Base-by-base conservation (phyloP, 257 asterid species). In the Lantana camara region DNA sequence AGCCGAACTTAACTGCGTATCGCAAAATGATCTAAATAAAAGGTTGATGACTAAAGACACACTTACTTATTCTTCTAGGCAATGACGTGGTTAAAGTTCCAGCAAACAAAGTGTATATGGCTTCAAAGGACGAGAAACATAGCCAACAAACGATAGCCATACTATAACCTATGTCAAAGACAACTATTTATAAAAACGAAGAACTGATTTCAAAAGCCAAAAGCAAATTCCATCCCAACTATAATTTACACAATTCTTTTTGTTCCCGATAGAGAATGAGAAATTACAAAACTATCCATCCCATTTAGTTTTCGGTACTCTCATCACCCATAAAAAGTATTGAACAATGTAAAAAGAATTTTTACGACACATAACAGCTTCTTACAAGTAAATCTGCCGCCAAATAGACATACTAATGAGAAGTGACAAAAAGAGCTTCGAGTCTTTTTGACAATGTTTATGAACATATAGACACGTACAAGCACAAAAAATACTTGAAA, bases 381-480 rank as follows among this genome's bases (percentile, higher is more conserved):
- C 55, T 49, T 20, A 7, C 1, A 8, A 20, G 56, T 50, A 32
- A 46, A 64, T 12, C 4, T 4, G 9, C 41, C 7, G 13, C 16
- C 56, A 17, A 60, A 51, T 35, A 20, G 52, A 41, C 30, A 41
- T 22, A 16, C 60, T 22, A 51, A 38, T 19, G 40, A 12, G 16
- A 49, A 32, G 53, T 16, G 11, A 37, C 7, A 0, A 42, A 7
- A 22, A 34, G 54, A 22, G 7, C 40, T 35, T 35, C 7, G 40
- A 35, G 40, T 35, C 40, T 35, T 57, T 48, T 27, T 21, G 12
- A 30, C 60, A 45, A 23, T 47, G 63, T 20, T 14, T 19, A 30
- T 44, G 20, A 60, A 56, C 55, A 54, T 53, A 17, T 42, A n/a
- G 34, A 27, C 53, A 23, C 9, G n/a, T 7, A 45, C 65, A 27